Conservation (phyloP, 768 basidiomycete species). For the Boletus rex-veris region DNA sequence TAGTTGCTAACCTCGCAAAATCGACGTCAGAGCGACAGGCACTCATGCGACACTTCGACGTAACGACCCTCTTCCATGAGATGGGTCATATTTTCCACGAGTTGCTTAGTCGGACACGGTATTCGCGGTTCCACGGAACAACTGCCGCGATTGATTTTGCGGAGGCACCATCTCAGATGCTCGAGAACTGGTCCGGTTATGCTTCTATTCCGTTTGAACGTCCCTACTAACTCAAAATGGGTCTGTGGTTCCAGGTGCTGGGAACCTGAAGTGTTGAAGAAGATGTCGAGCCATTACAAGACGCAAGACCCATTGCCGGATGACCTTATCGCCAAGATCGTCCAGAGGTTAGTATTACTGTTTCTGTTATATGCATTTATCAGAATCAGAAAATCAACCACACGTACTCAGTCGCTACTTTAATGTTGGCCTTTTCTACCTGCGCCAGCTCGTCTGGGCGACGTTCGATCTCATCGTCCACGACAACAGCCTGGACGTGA, state of each 20-base stretch:
- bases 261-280: conserved; percentile 69
- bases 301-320: conserved; percentile 64
- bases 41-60: conserved; percentile 80
- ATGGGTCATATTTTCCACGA: conserved; percentile 74
- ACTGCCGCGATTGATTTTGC: conserved; percentile 76
- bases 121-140: conserved; percentile 77
- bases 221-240: not conserved
- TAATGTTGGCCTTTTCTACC: conserved; percentile 72
- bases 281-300: conserved; percentile 76
- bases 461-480: conserved; percentile 16
- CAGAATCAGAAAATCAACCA: not conserved
- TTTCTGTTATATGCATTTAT: not conserved
- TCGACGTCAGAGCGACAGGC: conserved; percentile 74
- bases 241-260: conserved; percentile 51
- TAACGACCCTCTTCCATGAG: conserved; percentile 87
- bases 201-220: not conserved
- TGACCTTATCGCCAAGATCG: conserved; percentile 68
- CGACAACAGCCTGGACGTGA: conserved; percentile 39
- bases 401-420: conserved; percentile 56
- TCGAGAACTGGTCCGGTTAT: conserved; percentile 70
- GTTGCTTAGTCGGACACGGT: conserved; percentile 65
- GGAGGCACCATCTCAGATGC: conserved; percentile 89
- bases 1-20: conserved; percentile 89
- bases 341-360: conserved; percentile 52
- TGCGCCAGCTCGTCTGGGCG: conserved; percentile 67